These are phyloP conservation scores for Camillea tinctor DNA, from an alignment of 2,329 filamentous ascomycete genomes.

Conservation along the genomic window DNA sequence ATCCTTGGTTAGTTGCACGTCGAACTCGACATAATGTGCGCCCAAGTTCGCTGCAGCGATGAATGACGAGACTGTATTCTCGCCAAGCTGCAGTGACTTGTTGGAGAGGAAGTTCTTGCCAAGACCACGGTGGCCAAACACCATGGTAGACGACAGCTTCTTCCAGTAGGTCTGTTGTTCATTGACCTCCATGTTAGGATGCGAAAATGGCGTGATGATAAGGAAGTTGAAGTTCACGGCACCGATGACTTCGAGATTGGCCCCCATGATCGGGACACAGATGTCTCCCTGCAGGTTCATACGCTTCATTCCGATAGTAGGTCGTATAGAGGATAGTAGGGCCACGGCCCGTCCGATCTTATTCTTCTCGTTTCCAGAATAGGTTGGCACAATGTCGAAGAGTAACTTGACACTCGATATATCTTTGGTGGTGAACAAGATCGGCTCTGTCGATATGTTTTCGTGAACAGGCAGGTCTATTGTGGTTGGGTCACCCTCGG, in stretches of 20 bases:
- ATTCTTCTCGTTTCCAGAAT: constrained; percentile 83
- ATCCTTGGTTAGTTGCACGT: constrained; percentile 98
- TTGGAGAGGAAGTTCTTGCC: constrained; percentile 87
- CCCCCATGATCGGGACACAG: constrained; percentile 85
- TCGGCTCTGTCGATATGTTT: constrained; percentile 88
- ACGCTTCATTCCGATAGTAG: constrained; percentile 77
- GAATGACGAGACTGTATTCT: constrained; percentile 95
- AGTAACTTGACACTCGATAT: constrained; percentile 79
- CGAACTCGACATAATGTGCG: constrained; percentile 72
- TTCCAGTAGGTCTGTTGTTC: constrained; percentile 96
- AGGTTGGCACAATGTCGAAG: constrained; percentile 95
- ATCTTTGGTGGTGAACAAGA: constrained; percentile 81
- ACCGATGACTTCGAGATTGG: constrained; percentile 85
- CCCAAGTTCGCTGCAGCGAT: constrained; percentile 94
- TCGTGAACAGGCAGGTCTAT: constrained; percentile 94
- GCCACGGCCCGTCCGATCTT: constrained; percentile 89
- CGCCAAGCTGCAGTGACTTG: constrained; percentile 87
- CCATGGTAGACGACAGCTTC: constrained; percentile 84
- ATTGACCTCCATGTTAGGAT: constrained; percentile 90
- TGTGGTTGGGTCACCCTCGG: constrained; percentile 80
- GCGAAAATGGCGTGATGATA: constrained; percentile 89
- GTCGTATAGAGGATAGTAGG: constrained; percentile 80
- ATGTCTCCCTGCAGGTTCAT: constrained; percentile 91
- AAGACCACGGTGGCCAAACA: constrained; percentile 69
- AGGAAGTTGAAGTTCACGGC: constrained; percentile 96